These are phyloP conservation scores for Kodamaea fungicola DNA, from an alignment of 1,139 yeast species.

Conservation along the genomic window DNA sequence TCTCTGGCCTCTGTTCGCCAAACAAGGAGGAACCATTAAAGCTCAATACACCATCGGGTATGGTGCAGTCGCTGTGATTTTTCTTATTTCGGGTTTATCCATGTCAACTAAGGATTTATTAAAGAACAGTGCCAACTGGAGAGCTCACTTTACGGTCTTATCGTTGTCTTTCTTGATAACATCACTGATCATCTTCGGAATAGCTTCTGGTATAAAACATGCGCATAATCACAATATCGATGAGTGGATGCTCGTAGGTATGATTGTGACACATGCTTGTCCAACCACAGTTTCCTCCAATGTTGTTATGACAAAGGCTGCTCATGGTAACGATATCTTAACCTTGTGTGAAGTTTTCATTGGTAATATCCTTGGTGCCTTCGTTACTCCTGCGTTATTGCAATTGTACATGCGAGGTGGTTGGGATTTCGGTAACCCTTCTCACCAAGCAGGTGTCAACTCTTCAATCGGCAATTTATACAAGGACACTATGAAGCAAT, in stretches of 20 bases:
- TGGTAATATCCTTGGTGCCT: slow-evolving; percentile 82
- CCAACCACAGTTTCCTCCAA: slow-evolving; percentile 91
- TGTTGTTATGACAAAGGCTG: slow-evolving; percentile 85
- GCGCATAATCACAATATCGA: slow-evolving; percentile 59
- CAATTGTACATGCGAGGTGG: slow-evolving; percentile 63
- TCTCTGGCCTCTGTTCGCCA: slow-evolving; percentile 77
- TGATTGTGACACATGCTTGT: slow-evolving; percentile 78
- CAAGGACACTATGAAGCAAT: slow-evolving; percentile 75
- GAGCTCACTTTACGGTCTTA: slow-evolving; percentile 75
- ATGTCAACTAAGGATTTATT: slow-evolving; percentile 63
- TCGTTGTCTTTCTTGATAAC: slow-evolving; percentile 71
- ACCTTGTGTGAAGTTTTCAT: slow-evolving; percentile 82
- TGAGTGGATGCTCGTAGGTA: slow-evolving; percentile 73
- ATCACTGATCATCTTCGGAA: slow-evolving; percentile 70
- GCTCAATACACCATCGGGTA: slow-evolving; percentile 77
- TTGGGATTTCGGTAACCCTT: slow-evolving; percentile 85
- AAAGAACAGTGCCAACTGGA: slow-evolving; percentile 66
- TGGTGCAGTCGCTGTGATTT: slow-evolving; percentile 84
- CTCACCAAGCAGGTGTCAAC: slow-evolving; percentile 41
- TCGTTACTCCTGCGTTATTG: slow-evolving; percentile 77
- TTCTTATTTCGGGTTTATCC: slow-evolving; percentile 74
- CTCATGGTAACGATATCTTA: slow-evolving; percentile 75
- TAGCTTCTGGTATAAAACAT: slow-evolving; percentile 61
- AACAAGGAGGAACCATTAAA: slow-evolving; percentile 72
- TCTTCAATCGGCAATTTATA: slow-evolving; percentile 57